Base-by-base conservation (phyloP, 345 rosid species). In the Rhizophora apiculata region DNA sequence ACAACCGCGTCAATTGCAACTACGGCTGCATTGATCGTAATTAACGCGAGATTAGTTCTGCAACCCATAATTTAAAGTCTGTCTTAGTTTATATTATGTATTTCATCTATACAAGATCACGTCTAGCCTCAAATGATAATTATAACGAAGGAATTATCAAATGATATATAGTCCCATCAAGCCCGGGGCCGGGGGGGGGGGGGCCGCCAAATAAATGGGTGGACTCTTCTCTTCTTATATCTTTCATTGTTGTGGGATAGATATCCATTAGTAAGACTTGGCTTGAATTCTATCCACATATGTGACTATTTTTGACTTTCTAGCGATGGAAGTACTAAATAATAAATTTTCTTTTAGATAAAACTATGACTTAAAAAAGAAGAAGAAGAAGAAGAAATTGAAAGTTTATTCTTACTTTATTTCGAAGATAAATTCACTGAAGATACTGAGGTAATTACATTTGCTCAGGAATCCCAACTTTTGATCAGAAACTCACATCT, bases 381-480 rank as follows among this genome's bases (percentile, higher is more conserved):
- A 11, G 15, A 13, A 13, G 0, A 43, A 43, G 13, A 43, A 4
- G 13, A 43, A 43, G 18, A 43, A 11, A 3, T 43, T 43, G 13
- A 9, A 43, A 43, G 18, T 43, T 43, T 43, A 43, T 56, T 56
- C 31, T 56, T 56, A 56, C 24, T 27, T 56, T 22, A 56, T 56
- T 56, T 24, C 60, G 13, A 56, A 10, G 60, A 27, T 43, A 56
- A 64, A 64, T 71, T 71, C 63, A 24, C 31, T n/a, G 24, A 64
- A 68, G 22, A 64, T 24, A 53, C n/a, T 27, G 67, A 64, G 22
- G 62, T 70, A 72, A 74, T 63, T 74, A 80, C 74, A 82, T 49
- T 75, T 71, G 55, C 65, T 63, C 60, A 71, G 76, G 70, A 77
- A 78, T 80, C 70, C 80, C 59, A 73, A 57, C 64, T 66, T 79